phyloP scores from a whole-genome alignment of 768 basidiomycete species.

The Lactifluus volemus region DNA sequence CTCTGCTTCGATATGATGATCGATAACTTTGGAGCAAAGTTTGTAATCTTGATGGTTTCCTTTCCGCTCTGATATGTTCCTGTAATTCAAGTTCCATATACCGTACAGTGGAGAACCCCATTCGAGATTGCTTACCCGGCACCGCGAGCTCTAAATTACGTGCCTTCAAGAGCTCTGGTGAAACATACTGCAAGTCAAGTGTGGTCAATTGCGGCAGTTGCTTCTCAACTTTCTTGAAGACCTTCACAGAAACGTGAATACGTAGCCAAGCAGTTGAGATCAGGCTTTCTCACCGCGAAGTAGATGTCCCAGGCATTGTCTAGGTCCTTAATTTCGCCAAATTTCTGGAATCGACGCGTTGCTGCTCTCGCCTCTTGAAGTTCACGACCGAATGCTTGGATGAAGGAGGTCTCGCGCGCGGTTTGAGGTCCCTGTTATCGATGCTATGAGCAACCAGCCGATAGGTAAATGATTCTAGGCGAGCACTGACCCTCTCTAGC shows the following conservation, averaged over 20 bases:
- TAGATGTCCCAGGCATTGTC: conserved; percentile 99
- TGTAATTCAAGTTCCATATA: conserved; percentile 23
- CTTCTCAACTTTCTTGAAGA: conserved; percentile 95
- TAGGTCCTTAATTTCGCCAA: conserved; percentile 80
- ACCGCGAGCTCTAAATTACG: conserved; percentile 92
- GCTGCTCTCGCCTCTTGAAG: conserved; percentile 89
- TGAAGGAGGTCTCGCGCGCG: conserved; percentile 89
- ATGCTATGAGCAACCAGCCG: not conserved
- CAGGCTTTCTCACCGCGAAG: conserved; percentile 58
- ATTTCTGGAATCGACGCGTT: conserved; percentile 74
- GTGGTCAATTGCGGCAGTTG: conserved; percentile 82
- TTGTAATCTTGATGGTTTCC: conserved; percentile 68
- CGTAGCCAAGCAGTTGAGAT: not conserved
- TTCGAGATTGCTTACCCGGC: conserved; percentile 52
- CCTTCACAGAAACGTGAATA: conserved; percentile 34
- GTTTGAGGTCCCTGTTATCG: conserved; percentile 77
- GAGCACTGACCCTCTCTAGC: conserved; percentile 62
- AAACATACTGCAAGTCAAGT: conserved; percentile 94
- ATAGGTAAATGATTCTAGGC: not conserved
- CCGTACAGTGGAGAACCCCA: not conserved
- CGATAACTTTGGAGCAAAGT: conserved; percentile 81
- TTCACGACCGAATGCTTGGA: conserved; percentile 89
- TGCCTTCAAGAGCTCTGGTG: conserved; percentile 82
- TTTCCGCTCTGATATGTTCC: conserved; percentile 91
- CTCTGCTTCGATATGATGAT: conserved; percentile 97